Base-by-base conservation (phyloP, 1,139 yeast genomes). In the Yamadazyma sp. region DNA sequence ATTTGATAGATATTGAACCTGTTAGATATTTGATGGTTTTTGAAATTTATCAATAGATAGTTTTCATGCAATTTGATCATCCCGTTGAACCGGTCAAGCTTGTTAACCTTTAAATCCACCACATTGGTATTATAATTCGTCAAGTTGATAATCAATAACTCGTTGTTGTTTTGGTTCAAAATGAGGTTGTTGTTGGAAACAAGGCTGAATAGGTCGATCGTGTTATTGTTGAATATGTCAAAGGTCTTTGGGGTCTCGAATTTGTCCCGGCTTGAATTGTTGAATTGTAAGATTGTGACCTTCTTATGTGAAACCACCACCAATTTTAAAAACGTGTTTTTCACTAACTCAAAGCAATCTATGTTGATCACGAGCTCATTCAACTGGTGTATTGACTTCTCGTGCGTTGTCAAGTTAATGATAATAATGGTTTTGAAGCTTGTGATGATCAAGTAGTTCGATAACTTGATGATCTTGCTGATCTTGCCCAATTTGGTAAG, bases 391-490 rank as follows among this genome's bases (percentile, higher is more conserved):
- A 34, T 27, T 25, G 36, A 46, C 32, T 43, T 44, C 16, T 43
- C 44, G 34, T 49, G 42, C 5, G 42, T 43, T 1, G 32, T 31
- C 9, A 46, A 22, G 30, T 48, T 44, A 11, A 50, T 25, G 3
- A 48, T 37, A 6, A 48, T 46, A 16, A 50, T 28, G 14, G 43
- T 49, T 31, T 45, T 50, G 37, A 41, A 50, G 32, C 54, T 49
- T 14, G 45, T 43, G 8, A 49, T 42, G 34, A 50, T 43, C n/a
- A 50, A 31, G 33, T 34, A 45, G 5, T 46, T 37, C 14, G 36
- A 24, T 9, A 42, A 11, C 28, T 49, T 50, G 18, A 39, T 39
- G 16, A 50, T 46, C 30, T 48, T 41, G 14, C 33, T 46, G 31
- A 50, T 49, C 23, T 50, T 50, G 14, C 46, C 53, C 6, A 50